Base-by-base conservation (phyloP, 768 basidiomycete genomes). In the Hericium erinaceus region DNA sequence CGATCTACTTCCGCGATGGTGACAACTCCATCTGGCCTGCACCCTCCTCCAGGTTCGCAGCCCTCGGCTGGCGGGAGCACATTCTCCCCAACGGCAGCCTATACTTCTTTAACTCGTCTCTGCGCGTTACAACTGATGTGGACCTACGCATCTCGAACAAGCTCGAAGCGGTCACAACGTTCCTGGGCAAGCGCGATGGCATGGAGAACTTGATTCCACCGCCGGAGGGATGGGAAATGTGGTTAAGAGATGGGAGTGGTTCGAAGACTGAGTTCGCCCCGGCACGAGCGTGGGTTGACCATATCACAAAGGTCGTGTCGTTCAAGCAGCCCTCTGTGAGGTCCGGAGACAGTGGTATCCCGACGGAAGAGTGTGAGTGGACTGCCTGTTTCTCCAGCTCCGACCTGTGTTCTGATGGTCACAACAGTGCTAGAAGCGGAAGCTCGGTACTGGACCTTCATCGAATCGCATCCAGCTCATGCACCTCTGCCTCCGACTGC, bases 381-480 rank as follows among this genome's bases (percentile, higher is more conserved):
- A 57, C 55, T 28, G 10, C 4, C 12, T 12, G 40, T 52, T 24
- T 44, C 4, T 6, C 24, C n/a, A 10, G 22, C 39, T 4, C 7
- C 7, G 13, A 22, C 18, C 13, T 28, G 7, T 26, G 8, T 15
- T 48, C 12, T 39, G 46, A 22, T 44, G n/a, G 20, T 28, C 28
- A 24, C 52, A 10, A 15, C 60, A 91, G 90, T 80, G 49, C 72
- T 89, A 20, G 87, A 91, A 56, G 76, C 83, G 64, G 87, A 89
- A 65, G 89, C 86, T 63, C 76, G 85, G 56, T 92, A 90, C 65
- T 92, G 91, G 91, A 73, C 81, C 6, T 92, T 84, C 65, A 78
- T 92, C 71, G 86, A 90, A 68, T 71, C 79, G 38, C 89, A 92
- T 63, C 90, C 90, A 0, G 87, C 86, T 0, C 90, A 92, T 67